Percentiles rank a stretch among this genome's conserved stretches.
These are phyloP conservation scores for Penicillium desertorum DNA, from an alignment of 495 filamentous ascomycete species.

Conservation along the genomic window DNA sequence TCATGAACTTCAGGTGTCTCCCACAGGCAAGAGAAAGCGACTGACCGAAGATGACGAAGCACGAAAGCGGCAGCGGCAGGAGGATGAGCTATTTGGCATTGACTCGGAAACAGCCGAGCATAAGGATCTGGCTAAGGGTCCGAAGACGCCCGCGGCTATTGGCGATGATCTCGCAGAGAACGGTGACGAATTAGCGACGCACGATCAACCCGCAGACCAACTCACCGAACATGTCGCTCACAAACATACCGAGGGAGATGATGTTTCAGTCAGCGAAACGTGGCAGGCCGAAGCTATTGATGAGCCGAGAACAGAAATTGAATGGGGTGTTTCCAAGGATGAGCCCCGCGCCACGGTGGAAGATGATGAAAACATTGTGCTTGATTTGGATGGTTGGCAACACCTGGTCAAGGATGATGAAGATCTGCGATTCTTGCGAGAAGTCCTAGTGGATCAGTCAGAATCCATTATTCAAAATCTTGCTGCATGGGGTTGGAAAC, in stretches of 20 bases:
- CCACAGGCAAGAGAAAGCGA: constrained; percentile 68
- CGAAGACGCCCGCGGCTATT: constrained; percentile 2
- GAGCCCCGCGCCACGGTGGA: constrained; percentile 64
- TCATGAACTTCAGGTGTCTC: constrained; percentile 30
- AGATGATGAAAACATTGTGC: constrained; percentile 62
- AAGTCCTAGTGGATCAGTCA: constrained; percentile 48
- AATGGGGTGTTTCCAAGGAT: constrained; percentile 61
- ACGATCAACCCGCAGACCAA: constrained; percentile 6
- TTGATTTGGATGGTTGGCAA: constrained; percentile 80
- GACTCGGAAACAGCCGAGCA: constrained; percentile 16
- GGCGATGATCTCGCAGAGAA: constrained; percentile 6
- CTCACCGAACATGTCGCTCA: not conserved
- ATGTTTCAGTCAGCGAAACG: constrained; percentile 32
- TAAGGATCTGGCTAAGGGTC: constrained; percentile 9
- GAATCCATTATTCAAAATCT: constrained; percentile 61
- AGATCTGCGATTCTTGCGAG: constrained; percentile 60
- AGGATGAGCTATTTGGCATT: constrained; percentile 72
- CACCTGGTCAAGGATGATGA: constrained; percentile 76
- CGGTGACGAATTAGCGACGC: constrained; percentile 8
- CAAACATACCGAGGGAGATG: constrained; percentile 10
- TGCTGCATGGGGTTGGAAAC: constrained; percentile 82
- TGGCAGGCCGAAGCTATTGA: constrained; percentile 22
- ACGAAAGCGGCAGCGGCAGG: constrained; percentile 73
- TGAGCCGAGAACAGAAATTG: constrained; percentile 47
- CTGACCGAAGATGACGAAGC: constrained; percentile 57